These are phyloP conservation scores for Dactylonectria estremocensis DNA, from an alignment of 2,329 filamentous ascomycete species.

Conservation along the genomic window DNA sequence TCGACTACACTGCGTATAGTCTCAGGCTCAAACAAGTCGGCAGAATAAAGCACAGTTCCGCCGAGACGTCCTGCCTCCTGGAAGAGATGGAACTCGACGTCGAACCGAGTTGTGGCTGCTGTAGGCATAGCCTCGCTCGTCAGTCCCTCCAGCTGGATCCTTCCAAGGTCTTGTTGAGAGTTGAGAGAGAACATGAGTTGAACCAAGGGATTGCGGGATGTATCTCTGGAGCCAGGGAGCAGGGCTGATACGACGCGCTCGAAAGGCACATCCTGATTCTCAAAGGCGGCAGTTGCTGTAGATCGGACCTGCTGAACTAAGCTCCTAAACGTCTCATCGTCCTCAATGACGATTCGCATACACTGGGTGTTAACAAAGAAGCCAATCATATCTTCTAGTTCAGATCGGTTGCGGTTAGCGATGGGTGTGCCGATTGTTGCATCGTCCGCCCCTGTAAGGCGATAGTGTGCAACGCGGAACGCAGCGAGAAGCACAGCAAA, in stretches of 20 bases:
- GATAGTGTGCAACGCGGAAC: conserved; percentile 44
- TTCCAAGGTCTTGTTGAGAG: conserved; percentile 40
- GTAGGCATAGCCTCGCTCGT: conserved; percentile 25
- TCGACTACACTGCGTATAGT: conserved; percentile 39
- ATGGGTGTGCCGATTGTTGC: conserved; percentile 41
- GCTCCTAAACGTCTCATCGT: conserved; percentile 27
- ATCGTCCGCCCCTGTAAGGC: conserved; percentile 41
- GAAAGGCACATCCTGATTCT: conserved; percentile 45
- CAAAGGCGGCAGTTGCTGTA: conserved; percentile 29
- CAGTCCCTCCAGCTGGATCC: conserved; percentile 35
- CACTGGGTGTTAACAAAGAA: conserved; percentile 48
- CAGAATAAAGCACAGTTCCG: conserved; percentile 36
- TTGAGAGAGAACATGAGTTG: conserved; percentile 36
- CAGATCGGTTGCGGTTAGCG: conserved; percentile 37
- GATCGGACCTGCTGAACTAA: conserved; percentile 37
- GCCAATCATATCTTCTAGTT: conserved; percentile 40
- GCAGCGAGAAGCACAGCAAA: conserved; percentile 39
- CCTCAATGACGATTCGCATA: conserved; percentile 32
- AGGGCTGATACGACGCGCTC: conserved; percentile 35
- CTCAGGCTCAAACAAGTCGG: conserved; percentile 40
- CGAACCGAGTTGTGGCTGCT: conserved; percentile 36
- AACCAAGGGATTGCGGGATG: conserved; percentile 35
- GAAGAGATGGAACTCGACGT: conserved; percentile 47
- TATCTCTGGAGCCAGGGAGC: conserved; percentile 17
- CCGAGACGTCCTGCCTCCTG: conserved; percentile 31